These are phyloP conservation scores for Ogataea neopini DNA, from an alignment of 805 yeast genomes.

Conservation along the genomic window DNA sequence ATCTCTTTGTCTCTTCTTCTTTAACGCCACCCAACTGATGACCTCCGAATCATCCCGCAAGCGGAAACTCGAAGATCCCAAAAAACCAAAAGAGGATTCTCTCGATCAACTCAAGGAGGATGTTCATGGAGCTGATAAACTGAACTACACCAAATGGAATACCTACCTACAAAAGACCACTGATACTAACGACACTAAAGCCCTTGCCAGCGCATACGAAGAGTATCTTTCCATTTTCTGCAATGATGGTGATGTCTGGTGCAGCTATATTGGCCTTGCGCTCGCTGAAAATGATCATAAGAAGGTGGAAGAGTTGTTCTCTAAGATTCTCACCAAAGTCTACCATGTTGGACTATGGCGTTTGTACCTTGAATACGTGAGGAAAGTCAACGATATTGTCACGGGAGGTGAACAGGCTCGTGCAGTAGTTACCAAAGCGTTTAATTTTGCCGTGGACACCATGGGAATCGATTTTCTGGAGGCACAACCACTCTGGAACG, in stretches of 20 bases:
- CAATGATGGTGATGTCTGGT: conserved; percentile 72
- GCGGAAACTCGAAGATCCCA: conserved; percentile 12
- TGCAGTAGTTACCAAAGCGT: conserved; percentile 73
- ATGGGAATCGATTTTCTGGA: conserved; percentile 74
- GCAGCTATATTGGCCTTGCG: conserved; percentile 65
- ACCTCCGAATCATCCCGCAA: conserved; percentile 11
- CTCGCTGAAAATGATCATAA: conserved; percentile 63
- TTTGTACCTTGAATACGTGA: conserved; percentile 74
- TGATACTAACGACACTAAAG: conserved; percentile 57
- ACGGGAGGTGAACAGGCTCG: conserved; percentile 85
- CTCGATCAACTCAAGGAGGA: conserved; percentile 61
- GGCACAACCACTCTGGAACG: conserved; percentile 75
- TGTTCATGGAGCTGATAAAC: conserved; percentile 47
- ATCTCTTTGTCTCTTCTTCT: not conserved
- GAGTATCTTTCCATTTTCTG: conserved; percentile 66
- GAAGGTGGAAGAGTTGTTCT: conserved; percentile 63
- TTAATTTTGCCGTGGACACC: conserved; percentile 73
- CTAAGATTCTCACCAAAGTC: conserved; percentile 59
- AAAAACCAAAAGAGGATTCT: conserved; percentile 24
- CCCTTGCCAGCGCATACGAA: conserved; percentile 58
- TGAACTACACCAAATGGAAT: conserved; percentile 58
- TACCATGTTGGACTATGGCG: conserved; percentile 73
- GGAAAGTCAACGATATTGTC: conserved; percentile 65
- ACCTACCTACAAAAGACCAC: conserved; percentile 50
- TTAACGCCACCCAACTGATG: not conserved